phyloP scores from a whole-genome alignment of 2,329 filamentous ascomycete genomes.

The Sporothrix pseudoabietina region DNA sequence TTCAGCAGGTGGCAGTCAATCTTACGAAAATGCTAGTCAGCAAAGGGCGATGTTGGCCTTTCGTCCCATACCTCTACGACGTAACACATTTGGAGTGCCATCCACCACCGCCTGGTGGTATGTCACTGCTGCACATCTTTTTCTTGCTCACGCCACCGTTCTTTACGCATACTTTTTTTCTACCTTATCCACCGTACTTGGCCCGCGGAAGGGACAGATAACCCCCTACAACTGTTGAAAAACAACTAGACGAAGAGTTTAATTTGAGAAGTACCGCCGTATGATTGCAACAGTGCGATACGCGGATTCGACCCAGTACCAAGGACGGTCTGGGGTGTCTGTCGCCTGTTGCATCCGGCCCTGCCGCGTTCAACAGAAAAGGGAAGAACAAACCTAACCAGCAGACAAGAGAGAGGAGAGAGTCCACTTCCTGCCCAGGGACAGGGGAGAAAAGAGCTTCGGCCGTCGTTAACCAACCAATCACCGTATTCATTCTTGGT shows the following conservation, averaged over 20 bases:
- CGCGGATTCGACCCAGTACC: conserved; percentile 12
- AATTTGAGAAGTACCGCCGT: not conserved
- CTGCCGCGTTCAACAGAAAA: conserved; percentile 2
- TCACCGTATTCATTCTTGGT: conserved; percentile 5
- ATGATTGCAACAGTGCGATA: not conserved
- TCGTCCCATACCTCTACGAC: not conserved
- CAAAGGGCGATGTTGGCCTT: not conserved
- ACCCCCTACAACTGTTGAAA: not conserved
- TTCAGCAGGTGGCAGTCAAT: not conserved
- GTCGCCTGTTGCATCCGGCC: not conserved
- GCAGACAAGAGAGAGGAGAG: too few relatives aligned
- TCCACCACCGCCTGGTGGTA: not conserved
- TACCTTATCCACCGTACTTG: not conserved
- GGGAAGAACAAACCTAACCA: too few relatives aligned
- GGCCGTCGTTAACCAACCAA: conserved; percentile 28
- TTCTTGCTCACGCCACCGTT: not conserved
- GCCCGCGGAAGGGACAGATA: not conserved
- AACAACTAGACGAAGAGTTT: not conserved
- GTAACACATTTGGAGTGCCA: not conserved
- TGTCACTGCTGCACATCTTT: conserved; percentile 2
- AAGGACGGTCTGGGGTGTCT: not conserved
- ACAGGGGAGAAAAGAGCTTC: conserved; percentile 1
- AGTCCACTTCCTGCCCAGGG: not conserved
- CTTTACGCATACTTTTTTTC: not conserved
- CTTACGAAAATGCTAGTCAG: not conserved